Evolutionary conservation across 2,329 filamentous ascomycete genomes (phyloP), one percentile per base, ranked within the genome.

Genomic region (Dryadomyces quercivorus): DNA sequence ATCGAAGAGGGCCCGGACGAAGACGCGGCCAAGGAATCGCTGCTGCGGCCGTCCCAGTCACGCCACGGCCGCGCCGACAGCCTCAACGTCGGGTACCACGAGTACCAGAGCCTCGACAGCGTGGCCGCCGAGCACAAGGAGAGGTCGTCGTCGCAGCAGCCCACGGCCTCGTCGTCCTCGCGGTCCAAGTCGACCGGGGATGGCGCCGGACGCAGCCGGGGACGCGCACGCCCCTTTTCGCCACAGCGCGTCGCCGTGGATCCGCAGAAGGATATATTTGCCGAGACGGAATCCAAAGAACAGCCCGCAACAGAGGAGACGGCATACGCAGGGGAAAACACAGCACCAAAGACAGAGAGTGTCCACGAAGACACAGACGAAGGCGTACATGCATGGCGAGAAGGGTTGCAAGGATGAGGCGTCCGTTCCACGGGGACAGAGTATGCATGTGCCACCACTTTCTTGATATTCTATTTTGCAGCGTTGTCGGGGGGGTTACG

Each of bases 21-120:
- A 15, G 13, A 10, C 8, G n/a, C 9, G 13, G 16, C 21, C 16
- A 18, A 51, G 22, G 18, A 7, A 7, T 12, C 2, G 42, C 12
- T 42, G 12, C 38, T 18, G 42, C 2, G 16, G 5, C 16, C 12
- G 2, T 44, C 42, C n/a, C 42, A 12, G 10, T 9, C 42, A 36
- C 12, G 45, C 43, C 20, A 34, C 15, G 66, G 15, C 72, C 72
- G 79, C 36, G 69, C 72, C 21, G 80, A 83, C 61, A 82, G 77
- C 61, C 67, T 83, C 54, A 67, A 79, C 7, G 71, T 75, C 53
- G 75, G 77, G 6, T 22, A 52, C 26, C 42, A 56, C 38, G 56
- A 51, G 15, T 83, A 83, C 61, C 80, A 83, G 64, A 81, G 78
- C 59, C 69, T 84, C 9, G 67, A 76, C 3, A 70, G 72, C 9